These are phyloP conservation scores for Datura wrightii DNA, from an alignment of 257 asterid species.

Conservation along the genomic window DNA sequence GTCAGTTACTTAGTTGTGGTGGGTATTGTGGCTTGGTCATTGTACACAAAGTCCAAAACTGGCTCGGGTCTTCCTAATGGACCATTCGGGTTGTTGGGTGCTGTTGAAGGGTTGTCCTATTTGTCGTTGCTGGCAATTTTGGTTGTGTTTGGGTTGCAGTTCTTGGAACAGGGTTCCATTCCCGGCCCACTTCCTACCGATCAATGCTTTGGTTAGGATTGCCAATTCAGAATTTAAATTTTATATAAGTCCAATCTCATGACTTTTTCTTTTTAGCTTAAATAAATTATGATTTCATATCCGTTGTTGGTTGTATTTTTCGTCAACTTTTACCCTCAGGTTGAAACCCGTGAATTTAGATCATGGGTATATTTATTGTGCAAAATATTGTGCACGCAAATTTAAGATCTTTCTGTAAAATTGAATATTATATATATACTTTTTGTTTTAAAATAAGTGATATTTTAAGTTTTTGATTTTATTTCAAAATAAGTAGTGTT, in stretches of 20 bases:
- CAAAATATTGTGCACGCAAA: background rate
- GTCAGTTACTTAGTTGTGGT: constrained; percentile 80
- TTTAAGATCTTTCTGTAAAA: background rate
- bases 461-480: too few species aligned
- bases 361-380: background rate
- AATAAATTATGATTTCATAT: background rate
- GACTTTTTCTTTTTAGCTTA: background rate
- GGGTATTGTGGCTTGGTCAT: constrained; percentile 86
- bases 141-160: constrained; percentile 78
- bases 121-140: constrained; percentile 67
- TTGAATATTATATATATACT: background rate
- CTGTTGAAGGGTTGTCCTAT: constrained; percentile 90
- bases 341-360: background rate
- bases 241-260: background rate
- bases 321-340: rapidly evolving
- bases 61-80: constrained; percentile 94
- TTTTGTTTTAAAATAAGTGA: background rate
- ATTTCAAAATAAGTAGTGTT: too few species aligned
- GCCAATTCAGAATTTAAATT: background rate
- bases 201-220: constrained; percentile 71
- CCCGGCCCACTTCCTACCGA: constrained; percentile 85
- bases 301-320: too few species aligned
- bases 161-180: constrained; percentile 67
- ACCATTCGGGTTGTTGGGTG: constrained; percentile 81
- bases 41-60: constrained; percentile 75